Evolutionary conservation across 2,329 filamentous ascomycete species (phyloP), one percentile per base, ranked within the genome.

Genomic region (Cryphonectria nitschkei): DNA sequence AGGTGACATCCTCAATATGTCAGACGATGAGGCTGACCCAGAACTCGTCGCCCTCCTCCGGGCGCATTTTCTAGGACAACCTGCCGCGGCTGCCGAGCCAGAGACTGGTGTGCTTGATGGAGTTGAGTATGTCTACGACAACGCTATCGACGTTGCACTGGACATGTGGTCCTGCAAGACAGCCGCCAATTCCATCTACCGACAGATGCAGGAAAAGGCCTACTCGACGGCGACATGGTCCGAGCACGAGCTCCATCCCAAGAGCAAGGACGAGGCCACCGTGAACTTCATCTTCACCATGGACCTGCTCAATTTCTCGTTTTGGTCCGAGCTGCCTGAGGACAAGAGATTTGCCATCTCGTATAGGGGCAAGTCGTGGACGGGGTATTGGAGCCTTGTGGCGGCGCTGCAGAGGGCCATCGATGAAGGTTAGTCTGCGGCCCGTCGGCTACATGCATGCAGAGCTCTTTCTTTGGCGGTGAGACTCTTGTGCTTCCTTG

Each of bases 211-310:
- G 79, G 86, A 90, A 79, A 94, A 93, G 78, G 83, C 86, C 52
- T 98, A 97, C 81, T 96, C 93, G 5, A 94, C 93, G 0, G 88
- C 92, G 73, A 92, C 90, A 11, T 99, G 96, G 96, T 89, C 93
- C 19, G 87, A 92, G 76, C 94, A 98, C 80, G 93, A 96, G 78
- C 84, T 99, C 54, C 96, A 99, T 77, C 96, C 96, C 1, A 92
- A 95, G 79, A 77, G 88, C 58, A 94, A 94, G 77, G 91, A 97
- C 78, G 92, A 93, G 77, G 86, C 82, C 66, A 95, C 94, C 0
- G 89, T 97, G 32, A 91, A 93, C 74, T 98, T 99, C 79, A 95
- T 99, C 76, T 98, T 99, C 79, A 94, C 93, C 29, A 97, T 99
- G 94, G 96, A 99, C 79, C 81, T 99, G 39, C 84, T 99, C 66